Evolutionary conservation across 2,329 filamentous ascomycete genomes (phyloP), one percentile per base, ranked within the genome.

Genomic region (Claviceps fusiformis): DNA sequence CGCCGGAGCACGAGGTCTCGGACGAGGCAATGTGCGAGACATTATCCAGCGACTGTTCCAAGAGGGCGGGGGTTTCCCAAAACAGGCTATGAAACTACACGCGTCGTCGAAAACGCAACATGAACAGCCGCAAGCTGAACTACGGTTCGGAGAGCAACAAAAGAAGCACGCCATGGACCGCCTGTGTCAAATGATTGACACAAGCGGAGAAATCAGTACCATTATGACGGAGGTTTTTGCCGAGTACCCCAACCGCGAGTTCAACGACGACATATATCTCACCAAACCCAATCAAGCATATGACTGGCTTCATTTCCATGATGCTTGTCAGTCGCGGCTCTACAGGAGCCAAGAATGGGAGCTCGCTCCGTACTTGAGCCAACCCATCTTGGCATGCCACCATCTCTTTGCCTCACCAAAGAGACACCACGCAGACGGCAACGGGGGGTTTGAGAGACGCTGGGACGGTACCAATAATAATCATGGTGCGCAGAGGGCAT

Each of bases 301-400:
- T 68, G 92, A 96, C 64, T 98, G 93, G 93, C 80, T 98, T 55
- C 78, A 95, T 68, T 97, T 98, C 70, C 88, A 96, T 69, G 93
- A 97, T 63, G 75, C 76, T 0, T 83, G 95, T 59, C 89, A 89
- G 29, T 83, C 85, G 0, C 82, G 85, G 44, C 78, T 97, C 1
- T 95, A 85, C 65, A 74, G 82, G n/a, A 84, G 81, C 57, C 92
- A 96, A 67, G 91, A 95, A 55, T 98, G 93, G 87, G 93, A 98
- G 68, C 74, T 98, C 17, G 81, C 80, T 0, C 85, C 89, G 0
- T 98, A 98, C 67, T 79, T 97, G 51, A 88, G 85, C 63, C 87
- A 93, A 61, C 85, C 92, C 0, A 80, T 93, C 17, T 79, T 97
- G 1, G 93, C 89, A 3, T 96, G 95, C 65, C 95, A 98, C 66